Conservation (phyloP, 305 asterid species). For the Fraxinus xanthoxyloides region DNA sequence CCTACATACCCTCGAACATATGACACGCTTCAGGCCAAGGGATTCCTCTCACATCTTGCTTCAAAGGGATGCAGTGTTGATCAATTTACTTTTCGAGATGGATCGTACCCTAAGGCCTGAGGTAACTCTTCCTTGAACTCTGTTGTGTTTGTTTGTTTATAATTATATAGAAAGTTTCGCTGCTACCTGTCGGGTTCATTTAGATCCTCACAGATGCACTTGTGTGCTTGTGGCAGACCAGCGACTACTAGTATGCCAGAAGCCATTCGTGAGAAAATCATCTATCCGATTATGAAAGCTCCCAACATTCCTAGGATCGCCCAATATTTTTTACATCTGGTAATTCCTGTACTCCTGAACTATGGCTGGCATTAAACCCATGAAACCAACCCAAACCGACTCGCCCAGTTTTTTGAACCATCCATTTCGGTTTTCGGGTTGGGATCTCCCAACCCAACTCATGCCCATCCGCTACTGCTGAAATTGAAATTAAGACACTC, state of each 20-base stretch:
- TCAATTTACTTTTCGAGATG: neutral
- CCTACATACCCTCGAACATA: neutral
- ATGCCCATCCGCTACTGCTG: neutral
- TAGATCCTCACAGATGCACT: neutral
- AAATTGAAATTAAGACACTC: neutral
- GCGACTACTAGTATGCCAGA: neutral
- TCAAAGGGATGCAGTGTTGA: neutral
- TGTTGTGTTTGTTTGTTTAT: neutral
- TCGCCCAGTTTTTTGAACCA: neutral
- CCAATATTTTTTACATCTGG: neutral
- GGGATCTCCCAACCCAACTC: neutral
- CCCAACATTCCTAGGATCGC: neutral
- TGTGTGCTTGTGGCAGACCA: neutral
- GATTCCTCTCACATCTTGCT: neutral
- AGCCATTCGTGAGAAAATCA: neutral
- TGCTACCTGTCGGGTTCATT: neutral
- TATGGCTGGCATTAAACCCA: neutral
- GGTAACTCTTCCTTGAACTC: neutral
- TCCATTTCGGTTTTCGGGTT: neutral
- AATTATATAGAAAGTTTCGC: neutral
- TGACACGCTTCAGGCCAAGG: neutral
- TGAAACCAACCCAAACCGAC: neutral
- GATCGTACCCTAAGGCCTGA: neutral
- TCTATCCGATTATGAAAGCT: neutral
- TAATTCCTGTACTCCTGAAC: neutral